Evolutionary conservation across 2,329 filamentous ascomycete genomes (phyloP).

Genomic region (Alternaria ethzedia): DNA sequence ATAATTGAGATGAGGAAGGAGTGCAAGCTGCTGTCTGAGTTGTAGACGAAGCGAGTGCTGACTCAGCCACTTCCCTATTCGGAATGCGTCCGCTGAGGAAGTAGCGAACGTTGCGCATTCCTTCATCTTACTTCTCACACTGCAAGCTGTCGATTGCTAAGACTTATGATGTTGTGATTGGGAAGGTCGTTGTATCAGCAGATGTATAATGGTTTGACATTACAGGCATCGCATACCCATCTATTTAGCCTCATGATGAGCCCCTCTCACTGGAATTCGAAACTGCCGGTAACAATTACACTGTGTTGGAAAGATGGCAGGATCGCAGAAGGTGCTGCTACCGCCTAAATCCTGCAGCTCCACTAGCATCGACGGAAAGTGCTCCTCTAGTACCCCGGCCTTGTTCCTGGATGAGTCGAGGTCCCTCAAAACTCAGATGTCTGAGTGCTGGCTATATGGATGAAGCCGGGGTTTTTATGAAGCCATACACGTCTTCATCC

Average conservation of each 20-base stretch:
- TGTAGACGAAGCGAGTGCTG: background rate
- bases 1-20: background rate
- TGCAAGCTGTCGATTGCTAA: too few species aligned
- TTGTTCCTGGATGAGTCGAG: background rate
- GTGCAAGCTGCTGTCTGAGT: background rate
- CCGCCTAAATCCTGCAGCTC: background rate
- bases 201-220: background rate
- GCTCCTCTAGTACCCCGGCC: background rate
- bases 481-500: background rate
- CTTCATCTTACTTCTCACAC: too few species aligned
- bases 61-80: background rate
- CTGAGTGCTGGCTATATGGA: background rate
- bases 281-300: background rate
- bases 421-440: background rate
- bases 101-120: background rate
- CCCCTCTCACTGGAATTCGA: background rate
- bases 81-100: background rate
- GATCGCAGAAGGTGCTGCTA: background rate
- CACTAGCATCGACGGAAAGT: background rate
- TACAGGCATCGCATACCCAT: background rate
- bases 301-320: background rate
- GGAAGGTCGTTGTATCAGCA: background rate
- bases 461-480: background rate
- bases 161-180: background rate
- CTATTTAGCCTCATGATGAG: background rate